Percentiles rank a stretch among this genome's conserved stretches.
These are phyloP conservation scores for Phytophthora chlamydospora DNA, from an alignment of 352 stramenopile genomes.

Conservation along the genomic window DNA sequence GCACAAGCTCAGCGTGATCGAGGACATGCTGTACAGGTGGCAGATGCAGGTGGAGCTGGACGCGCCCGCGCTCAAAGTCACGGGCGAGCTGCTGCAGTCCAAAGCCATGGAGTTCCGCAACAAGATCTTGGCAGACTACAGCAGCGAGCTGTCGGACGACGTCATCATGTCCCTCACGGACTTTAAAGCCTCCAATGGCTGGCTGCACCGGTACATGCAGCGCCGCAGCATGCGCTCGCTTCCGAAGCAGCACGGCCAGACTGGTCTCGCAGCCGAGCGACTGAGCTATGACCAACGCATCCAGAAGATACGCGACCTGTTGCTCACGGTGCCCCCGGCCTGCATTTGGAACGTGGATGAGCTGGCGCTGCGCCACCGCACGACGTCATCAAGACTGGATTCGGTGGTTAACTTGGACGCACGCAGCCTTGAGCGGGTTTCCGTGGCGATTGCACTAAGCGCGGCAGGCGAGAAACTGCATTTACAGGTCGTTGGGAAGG, in stretches of 20 bases:
- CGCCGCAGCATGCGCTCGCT: constrained; percentile 71
- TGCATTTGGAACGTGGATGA: constrained; percentile 85
- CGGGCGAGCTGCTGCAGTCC: constrained; percentile 73
- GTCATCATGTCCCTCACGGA: constrained; percentile 81
- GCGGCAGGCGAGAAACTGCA: constrained; percentile 69
- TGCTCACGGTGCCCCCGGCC: constrained; percentile 49
- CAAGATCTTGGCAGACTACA: constrained; percentile 80
- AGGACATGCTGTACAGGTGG: constrained; percentile 89
- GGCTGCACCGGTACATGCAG: constrained; percentile 81
- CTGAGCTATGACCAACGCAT: constrained; percentile 49
- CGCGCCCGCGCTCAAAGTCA: constrained; percentile 70
- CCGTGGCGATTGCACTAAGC: constrained; percentile 60
- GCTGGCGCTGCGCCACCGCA: constrained; percentile 50
- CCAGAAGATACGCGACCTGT: constrained; percentile 53
- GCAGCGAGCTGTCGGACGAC: constrained; percentile 67
- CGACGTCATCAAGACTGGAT: constrained; percentile 45
- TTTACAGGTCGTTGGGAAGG: constrained; percentile 63
- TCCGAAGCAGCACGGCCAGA: constrained; percentile 49
- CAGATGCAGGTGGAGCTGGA: constrained; percentile 81
- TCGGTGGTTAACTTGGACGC: constrained; percentile 52
- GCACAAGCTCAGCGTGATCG: constrained; percentile 85
- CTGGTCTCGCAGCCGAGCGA: constrained; percentile 13
- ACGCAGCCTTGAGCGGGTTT: constrained; percentile 57
- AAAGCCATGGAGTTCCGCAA: constrained; percentile 86
- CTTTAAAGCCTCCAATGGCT: constrained; percentile 87